phyloP scores from a whole-genome alignment of 2,329 filamentous ascomycete species.

The Apiospora phragmitis region DNA sequence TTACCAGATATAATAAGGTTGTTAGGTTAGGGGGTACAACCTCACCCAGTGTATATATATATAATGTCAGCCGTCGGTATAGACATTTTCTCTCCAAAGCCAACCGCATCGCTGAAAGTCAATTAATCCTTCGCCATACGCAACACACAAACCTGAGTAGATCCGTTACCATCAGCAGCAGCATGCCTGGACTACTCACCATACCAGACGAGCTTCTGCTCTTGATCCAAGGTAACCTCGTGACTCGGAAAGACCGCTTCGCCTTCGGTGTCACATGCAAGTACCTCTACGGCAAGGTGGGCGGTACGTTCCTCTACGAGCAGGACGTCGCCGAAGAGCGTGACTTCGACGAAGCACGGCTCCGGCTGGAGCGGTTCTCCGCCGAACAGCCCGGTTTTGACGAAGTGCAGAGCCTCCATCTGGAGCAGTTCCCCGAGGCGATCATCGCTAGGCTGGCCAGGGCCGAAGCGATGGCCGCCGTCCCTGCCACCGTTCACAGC shows the following conservation, averaged over 20 bases:
- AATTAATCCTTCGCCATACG: neutral
- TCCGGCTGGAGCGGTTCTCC: neutral
- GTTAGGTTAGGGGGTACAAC: too few species aligned
- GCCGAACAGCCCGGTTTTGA: too few species aligned
- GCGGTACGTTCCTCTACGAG: neutral
- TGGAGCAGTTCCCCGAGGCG: neutral
- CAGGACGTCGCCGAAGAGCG: neutral
- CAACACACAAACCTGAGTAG: neutral
- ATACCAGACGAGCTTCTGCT: neutral
- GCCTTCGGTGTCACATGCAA: neutral
- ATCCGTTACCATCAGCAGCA: neutral
- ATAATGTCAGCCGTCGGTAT: neutral
- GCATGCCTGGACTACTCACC: neutral
- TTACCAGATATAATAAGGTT: too few species aligned
- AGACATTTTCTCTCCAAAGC: neutral
- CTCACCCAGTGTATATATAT: too few species aligned
- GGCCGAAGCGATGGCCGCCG: neutral
- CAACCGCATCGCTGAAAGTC: neutral
- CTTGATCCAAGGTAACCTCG: neutral
- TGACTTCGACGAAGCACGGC: neutral
- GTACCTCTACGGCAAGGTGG: neutral
- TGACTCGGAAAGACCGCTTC: neutral
- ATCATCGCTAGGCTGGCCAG: neutral
- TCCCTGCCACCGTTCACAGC: too few species aligned
- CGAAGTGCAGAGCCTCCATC: too few species aligned